These are phyloP conservation scores for Pythium brassicae DNA, from an alignment of 352 stramenopile genomes.

Conservation along the genomic window DNA sequence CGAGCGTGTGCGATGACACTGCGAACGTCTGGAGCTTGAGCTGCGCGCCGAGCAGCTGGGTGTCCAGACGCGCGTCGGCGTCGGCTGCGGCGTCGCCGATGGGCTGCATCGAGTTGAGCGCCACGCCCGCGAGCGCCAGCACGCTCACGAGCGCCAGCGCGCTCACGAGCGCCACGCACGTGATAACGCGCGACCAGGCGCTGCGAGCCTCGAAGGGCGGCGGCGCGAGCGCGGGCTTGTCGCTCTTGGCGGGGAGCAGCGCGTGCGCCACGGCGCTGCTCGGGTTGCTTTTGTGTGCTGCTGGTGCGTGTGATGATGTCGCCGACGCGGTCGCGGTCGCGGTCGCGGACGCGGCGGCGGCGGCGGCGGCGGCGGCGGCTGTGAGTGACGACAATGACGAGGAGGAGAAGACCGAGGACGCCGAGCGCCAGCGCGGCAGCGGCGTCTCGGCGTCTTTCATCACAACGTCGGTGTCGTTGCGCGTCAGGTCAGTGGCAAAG, in stretches of 20 bases:
- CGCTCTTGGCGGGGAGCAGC: neutral
- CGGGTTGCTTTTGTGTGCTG: neutral
- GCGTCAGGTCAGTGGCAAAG: too few species aligned
- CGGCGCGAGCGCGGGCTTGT: constrained; percentile 1
- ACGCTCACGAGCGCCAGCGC: constrained; percentile 9
- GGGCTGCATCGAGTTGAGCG: constrained; percentile 5
- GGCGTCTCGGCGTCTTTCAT: neutral
- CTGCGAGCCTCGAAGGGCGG: constrained; percentile 3
- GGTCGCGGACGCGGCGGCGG: neutral
- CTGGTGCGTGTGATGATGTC: neutral
- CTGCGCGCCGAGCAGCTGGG: constrained; percentile 8
- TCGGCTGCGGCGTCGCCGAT: neutral
- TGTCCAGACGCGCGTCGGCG: constrained; percentile 2
- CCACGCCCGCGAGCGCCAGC: neutral
- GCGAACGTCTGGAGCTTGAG: constrained; percentile 20
- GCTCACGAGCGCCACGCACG: constrained; percentile 10
- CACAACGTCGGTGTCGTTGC: neutral
- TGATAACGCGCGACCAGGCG: neutral
- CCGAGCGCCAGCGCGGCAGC: constrained; percentile 8
- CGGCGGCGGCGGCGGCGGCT: neutral
- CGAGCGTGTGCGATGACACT: constrained; percentile 21
- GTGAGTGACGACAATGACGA: neutral
- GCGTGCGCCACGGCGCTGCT: neutral
- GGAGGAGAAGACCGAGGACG: neutral
- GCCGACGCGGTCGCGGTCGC: neutral